Percentiles rank a stretch among this genome's conserved stretches.
These are phyloP conservation scores for Periglandula ipomoeae DNA, from an alignment of 2,329 filamentous ascomycete species.

Conservation along the genomic window DNA sequence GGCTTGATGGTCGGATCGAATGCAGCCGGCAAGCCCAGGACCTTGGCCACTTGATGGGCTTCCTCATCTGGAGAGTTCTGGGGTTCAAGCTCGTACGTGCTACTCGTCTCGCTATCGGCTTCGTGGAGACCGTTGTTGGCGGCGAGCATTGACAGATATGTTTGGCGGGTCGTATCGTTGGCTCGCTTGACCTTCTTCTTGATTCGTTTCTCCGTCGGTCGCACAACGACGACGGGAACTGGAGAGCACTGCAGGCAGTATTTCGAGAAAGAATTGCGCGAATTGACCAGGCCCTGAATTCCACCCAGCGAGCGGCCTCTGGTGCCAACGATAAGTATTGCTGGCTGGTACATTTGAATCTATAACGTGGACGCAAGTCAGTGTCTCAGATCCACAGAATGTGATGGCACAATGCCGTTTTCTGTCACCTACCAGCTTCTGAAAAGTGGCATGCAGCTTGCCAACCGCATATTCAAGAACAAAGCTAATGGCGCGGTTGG, in stretches of 20 bases:
- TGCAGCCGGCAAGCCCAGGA: constrained; percentile 50
- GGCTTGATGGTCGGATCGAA: constrained; percentile 58
- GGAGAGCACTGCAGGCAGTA: constrained; percentile 92
- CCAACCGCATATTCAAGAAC: constrained; percentile 82
- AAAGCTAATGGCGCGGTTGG: constrained; percentile 75
- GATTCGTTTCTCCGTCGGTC: constrained; percentile 75
- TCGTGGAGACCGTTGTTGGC: constrained; percentile 49
- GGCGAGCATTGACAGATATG: constrained; percentile 69
- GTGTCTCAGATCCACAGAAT: neutral
- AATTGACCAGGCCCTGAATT: constrained; percentile 74
- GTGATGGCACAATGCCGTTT: no score
- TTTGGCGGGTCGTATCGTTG: constrained; percentile 64
- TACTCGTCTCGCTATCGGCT: constrained; percentile 44
- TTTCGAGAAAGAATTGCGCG: constrained; percentile 76
- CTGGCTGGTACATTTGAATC: constrained; percentile 88
- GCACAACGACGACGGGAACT: constrained; percentile 85
- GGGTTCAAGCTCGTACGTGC: constrained; percentile 45
- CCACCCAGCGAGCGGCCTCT: constrained; percentile 76
- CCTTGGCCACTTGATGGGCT: constrained; percentile 54
- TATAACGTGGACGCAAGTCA: constrained; percentile 25
- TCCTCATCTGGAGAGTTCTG: constrained; percentile 51
- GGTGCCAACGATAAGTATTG: constrained; percentile 84
- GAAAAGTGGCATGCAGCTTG: constrained; percentile 83
- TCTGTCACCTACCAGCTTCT: constrained; percentile 63
- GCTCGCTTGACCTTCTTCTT: constrained; percentile 84